Conservation (phyloP, 2,329 filamentous ascomycete species). For the Diaporthe citri region DNA sequence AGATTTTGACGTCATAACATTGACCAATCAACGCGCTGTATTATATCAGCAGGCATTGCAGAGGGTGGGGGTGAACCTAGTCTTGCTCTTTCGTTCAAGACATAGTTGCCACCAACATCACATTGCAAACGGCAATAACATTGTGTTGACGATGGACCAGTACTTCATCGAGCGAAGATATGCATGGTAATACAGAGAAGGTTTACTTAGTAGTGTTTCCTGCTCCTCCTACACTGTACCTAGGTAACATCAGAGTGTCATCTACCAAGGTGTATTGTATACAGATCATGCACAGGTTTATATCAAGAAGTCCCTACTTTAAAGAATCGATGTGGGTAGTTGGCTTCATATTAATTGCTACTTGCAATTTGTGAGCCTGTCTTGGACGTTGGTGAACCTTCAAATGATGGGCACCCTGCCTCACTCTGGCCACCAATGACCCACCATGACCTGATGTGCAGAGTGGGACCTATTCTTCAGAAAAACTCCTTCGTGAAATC, state of each 20-base stretch:
- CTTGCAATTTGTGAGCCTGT: neutral
- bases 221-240: neutral
- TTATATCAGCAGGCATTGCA: slow-evolving; percentile 30
- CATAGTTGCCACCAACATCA: neutral
- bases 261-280: neutral
- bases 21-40: slow-evolving; percentile 8
- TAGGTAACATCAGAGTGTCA: neutral
- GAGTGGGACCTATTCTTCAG: neutral
- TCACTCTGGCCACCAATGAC: neutral
- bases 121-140: neutral
- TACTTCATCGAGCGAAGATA: neutral
- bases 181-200: neutral
- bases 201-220: neutral
- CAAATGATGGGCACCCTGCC: neutral
- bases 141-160: neutral
- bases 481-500: neutral
- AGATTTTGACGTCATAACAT: slow-evolving; percentile 32
- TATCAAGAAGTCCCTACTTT: neutral
- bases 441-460: neutral
- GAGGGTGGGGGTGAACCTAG: neutral
- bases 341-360: neutral
- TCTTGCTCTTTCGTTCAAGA: neutral
- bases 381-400: neutral
- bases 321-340: too few relatives aligned
- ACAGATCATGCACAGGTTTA: neutral